A percentile compares a stretch with the other conserved stretches of the same genome.
Conservation (phyloP, 23 red algal genomes). For the Chondrus crispus region DNA sequence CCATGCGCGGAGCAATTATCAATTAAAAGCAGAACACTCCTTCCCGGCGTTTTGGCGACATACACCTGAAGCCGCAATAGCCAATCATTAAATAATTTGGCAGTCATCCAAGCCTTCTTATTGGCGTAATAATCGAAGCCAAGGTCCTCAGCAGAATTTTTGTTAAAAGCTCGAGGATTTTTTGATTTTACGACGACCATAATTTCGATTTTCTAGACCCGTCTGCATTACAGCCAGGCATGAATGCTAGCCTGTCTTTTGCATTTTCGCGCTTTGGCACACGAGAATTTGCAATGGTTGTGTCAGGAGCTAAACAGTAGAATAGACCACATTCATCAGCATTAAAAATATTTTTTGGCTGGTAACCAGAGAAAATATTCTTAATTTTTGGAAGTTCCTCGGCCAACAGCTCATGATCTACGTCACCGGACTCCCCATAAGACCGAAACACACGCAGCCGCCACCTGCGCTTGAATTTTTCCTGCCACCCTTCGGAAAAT, state of each 20-base stretch:
- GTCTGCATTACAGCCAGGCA: background rate
- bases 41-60: background rate
- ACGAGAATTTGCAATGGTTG: background rate
- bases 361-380: background rate
- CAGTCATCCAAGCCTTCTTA: background rate
- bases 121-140: background rate
- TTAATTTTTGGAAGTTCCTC: background rate
- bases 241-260: background rate
- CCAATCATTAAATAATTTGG: background rate
- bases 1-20: background rate
- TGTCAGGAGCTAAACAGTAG: background rate
- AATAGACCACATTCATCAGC: background rate
- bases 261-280: background rate
- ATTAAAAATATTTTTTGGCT: background rate
- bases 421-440: background rate
- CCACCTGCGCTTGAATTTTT: background rate
- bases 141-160: background rate
- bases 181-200: background rate
- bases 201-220: background rate
- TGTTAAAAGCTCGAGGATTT: background rate
- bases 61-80: background rate
- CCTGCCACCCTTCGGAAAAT: background rate
- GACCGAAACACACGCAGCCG: background rate
- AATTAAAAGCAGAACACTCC: background rate
- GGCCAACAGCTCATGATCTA: background rate